A percentile compares a stretch with the other conserved stretches of the same genome.
Evolutionary conservation across 2,329 filamentous ascomycete genomes (phyloP).

Genomic region (Hymenoscyphus scutula): DNA sequence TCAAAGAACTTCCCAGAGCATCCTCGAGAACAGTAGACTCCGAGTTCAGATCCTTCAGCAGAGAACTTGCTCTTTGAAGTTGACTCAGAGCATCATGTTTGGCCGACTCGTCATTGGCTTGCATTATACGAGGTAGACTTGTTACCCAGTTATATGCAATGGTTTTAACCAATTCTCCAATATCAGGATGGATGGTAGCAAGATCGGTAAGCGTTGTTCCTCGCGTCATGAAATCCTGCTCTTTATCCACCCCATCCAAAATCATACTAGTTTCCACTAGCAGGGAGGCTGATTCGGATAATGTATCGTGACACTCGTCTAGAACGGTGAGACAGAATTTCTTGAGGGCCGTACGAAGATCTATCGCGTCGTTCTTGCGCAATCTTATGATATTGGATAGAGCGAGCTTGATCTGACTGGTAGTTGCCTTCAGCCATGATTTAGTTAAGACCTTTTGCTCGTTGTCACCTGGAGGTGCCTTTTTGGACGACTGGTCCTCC

Average conservation of each 20-base stretch:
- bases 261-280: slow-evolving; percentile 80
- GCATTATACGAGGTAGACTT: slow-evolving; percentile 78
- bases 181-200: slow-evolving; percentile 57
- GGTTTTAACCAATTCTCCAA: slow-evolving; percentile 64
- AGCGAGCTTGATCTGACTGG: slow-evolving; percentile 78
- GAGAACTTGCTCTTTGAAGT: slow-evolving; percentile 68
- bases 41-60: slow-evolving; percentile 62
- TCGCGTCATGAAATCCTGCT: slow-evolving; percentile 37
- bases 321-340: slow-evolving; percentile 71
- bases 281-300: slow-evolving; percentile 67
- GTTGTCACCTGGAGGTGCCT: slow-evolving; percentile 28
- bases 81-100: slow-evolving; percentile 73
- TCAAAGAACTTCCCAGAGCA: slow-evolving; percentile 64
- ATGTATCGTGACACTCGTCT: slow-evolving; percentile 72
- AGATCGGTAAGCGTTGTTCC: slow-evolving; percentile 58
- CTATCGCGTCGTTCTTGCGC: slow-evolving; percentile 64
- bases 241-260: slow-evolving; percentile 54
- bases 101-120: slow-evolving; percentile 74
- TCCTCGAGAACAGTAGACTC: slow-evolving; percentile 66
- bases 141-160: slow-evolving; percentile 79
- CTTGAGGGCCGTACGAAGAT: slow-evolving; percentile 67
- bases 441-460: slow-evolving; percentile 41
- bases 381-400: slow-evolving; percentile 75
- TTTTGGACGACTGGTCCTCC: slow-evolving; percentile 13
- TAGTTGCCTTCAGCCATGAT: slow-evolving; percentile 78